Percentiles rank a stretch among this genome's conserved stretches.
Evolutionary conservation across 345 rosid species (phyloP).

Genomic region (Murraya koenigii): DNA sequence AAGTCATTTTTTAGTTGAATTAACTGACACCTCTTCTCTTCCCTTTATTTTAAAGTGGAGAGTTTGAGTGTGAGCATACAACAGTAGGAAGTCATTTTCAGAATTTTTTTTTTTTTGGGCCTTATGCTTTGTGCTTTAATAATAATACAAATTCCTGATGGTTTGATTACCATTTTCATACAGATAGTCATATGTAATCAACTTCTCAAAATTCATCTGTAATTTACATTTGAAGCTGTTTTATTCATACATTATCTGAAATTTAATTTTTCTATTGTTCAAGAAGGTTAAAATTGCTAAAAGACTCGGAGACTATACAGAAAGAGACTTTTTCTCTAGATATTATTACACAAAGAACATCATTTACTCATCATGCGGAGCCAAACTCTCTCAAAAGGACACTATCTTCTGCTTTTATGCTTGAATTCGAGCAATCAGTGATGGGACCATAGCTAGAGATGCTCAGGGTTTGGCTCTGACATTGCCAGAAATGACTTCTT

Average conservation of each 20-base stretch:
- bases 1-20: too few species aligned
- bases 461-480: conserved; percentile 51
- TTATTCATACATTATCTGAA: background rate
- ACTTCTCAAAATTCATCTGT: background rate
- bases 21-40: too few species aligned
- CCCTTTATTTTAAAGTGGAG: too few species aligned
- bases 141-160: too few species aligned
- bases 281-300: background rate
- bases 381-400: conserved; percentile 27
- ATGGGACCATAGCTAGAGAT: conserved; percentile 33
- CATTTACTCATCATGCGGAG: conserved; percentile 8
- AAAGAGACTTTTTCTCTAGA: background rate
- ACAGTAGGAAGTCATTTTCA: too few species aligned
- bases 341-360: background rate
- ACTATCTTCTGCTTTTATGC: conserved; percentile 25
- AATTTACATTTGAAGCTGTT: background rate
- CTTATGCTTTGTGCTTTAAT: too few species aligned
- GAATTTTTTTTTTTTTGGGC: too few species aligned
- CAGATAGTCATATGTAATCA: background rate
- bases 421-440: conserved; percentile 33
- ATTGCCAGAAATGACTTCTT: conserved; percentile 84
- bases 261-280: too few species aligned
- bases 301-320: background rate
- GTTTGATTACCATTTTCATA: background rate
- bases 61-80: too few species aligned